A percentile compares a stretch with the other conserved stretches of the same genome.
Evolutionary conservation across 768 basidiomycete genomes (phyloP).

Genomic region (Serendipita vermifera): DNA sequence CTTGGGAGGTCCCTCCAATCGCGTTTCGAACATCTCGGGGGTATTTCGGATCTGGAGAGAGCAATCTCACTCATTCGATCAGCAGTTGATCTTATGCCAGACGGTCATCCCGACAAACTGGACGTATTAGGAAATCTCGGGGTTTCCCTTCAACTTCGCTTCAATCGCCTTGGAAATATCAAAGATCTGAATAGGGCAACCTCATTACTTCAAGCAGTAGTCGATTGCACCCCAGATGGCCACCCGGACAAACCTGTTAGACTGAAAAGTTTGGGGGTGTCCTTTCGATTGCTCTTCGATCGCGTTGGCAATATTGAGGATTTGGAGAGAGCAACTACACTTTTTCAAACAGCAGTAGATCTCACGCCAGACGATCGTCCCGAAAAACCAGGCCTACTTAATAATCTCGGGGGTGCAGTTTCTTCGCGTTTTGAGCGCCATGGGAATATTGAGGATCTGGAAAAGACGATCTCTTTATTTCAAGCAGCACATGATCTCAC

Average conservation of each 20-base stretch:
- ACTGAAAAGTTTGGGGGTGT: too few relatives aligned
- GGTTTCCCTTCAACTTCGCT: too few relatives aligned
- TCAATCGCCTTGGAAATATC: too few relatives aligned
- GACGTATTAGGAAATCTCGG: too few relatives aligned
- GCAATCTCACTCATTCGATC: conserved; percentile 9
- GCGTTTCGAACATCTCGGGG: conserved; percentile 10
- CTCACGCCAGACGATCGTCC: conserved; percentile 11
- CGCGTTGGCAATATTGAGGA: too few relatives aligned
- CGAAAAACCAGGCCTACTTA: conserved; percentile 12
- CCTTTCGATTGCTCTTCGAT: too few relatives aligned
- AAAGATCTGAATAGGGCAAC: too few relatives aligned
- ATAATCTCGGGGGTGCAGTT: conserved; percentile 9
- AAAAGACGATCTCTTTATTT: background rate
- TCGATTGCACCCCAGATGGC: too few relatives aligned
- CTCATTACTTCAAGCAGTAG: too few relatives aligned
- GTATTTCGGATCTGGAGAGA: conserved; percentile 10
- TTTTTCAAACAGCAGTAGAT: conserved; percentile 9
- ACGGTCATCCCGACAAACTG: too few relatives aligned
- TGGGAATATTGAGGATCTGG: conserved; percentile 8
- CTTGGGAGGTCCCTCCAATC: conserved; percentile 12
- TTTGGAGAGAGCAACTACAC: too few relatives aligned
- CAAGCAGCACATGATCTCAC: conserved; percentile 3
- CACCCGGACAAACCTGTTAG: too few relatives aligned
- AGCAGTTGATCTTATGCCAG: conserved; percentile 12
- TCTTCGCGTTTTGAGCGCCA: conserved; percentile 12